Evolutionary conservation across 2,329 filamentous ascomycete genomes (phyloP), one percentile per base, ranked within the genome.

Genomic region (Xylaria sp.): DNA sequence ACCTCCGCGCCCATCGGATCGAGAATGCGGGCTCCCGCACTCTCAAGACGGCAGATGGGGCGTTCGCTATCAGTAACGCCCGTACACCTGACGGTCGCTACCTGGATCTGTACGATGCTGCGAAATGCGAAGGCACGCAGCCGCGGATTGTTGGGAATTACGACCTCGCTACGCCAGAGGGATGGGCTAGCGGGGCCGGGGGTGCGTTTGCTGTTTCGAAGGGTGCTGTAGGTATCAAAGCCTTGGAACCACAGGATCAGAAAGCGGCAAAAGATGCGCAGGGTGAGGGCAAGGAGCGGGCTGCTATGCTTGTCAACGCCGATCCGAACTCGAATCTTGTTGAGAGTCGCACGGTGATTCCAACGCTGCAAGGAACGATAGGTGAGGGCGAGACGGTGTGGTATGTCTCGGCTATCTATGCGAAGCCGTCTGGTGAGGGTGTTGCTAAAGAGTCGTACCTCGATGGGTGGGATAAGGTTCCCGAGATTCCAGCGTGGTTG

Each of bases 281-380:
- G 11, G 70, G 69, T 1, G 82, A 82, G 0, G 80, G 75, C 9
- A 81, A 79, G 7, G 78, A 75, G 15, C 82, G 90, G 22, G 79
- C 78, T 61, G 91, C 91, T 2, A 89, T 86, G 75, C 82, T 93
- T 29, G 87, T 94, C 54, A 89, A 93, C 64, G 90, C 91, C 11
- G 92, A 94, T 76, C 91, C 92, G 6, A 94, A 94, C 79, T 91
- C 89, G 54, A 94, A 94, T 78, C 79, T 94, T 38, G 83, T 93
- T 2, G 89, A 93, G 79, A 88, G 89, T 65, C 82, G 92, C 65
- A 93, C 90, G 3, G 84, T 91, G 47, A 86, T 94, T 71, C 92
- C 92, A 27, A 89, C 89, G 33, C 78, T 94, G 73, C 86, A 89
- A 74, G 83, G 86, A 69, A 88, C 87, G 29, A 76, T 94, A 39